Evolutionary conservation across 345 rosid genomes (phyloP).

Genomic region (Boechera stricta): DNA sequence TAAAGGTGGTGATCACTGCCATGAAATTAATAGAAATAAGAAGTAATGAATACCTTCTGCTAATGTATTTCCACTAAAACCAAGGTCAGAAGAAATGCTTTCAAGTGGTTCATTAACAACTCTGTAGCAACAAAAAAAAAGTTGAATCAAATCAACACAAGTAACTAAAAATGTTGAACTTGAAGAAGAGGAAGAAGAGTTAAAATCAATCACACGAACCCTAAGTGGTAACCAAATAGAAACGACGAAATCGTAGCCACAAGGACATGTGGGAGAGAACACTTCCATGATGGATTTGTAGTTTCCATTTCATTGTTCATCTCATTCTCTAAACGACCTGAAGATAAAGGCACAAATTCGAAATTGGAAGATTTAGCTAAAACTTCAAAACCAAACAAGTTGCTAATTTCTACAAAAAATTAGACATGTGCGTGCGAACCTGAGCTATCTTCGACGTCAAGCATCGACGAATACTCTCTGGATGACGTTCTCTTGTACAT

Average conservation of each 20-base stretch:
- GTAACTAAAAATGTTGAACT: background rate
- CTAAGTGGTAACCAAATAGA: conserved; percentile 93
- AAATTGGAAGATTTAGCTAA: background rate
- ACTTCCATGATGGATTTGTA: conserved; percentile 86
- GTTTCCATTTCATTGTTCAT: conserved; percentile 48
- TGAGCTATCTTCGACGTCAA: conserved; percentile 67
- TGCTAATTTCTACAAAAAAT: background rate
- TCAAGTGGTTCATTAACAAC: conserved; percentile 98
- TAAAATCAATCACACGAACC: conserved; percentile 57
- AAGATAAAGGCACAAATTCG: conserved; percentile 29
- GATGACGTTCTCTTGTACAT: conserved; percentile 77
- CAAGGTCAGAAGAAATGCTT: conserved; percentile 84
- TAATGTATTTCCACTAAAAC: conserved; percentile 83
- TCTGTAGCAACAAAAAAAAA: conserved; percentile 45
- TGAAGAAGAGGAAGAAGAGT: background rate
- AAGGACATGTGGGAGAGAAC: conserved; percentile 79
- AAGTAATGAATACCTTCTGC: conserved; percentile 72
- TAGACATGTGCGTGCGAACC: conserved; percentile 45
- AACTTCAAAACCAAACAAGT: background rate
- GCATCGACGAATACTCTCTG: conserved; percentile 55
- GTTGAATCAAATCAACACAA: conserved; percentile 11
- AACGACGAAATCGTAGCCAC: conserved; percentile 85
- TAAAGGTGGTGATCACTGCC: background rate
- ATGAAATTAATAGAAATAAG: background rate
- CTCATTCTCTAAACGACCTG: conserved; percentile 58